Conservation (phyloP, 179 eudicot species). For the Camellia oleifera region DNA sequence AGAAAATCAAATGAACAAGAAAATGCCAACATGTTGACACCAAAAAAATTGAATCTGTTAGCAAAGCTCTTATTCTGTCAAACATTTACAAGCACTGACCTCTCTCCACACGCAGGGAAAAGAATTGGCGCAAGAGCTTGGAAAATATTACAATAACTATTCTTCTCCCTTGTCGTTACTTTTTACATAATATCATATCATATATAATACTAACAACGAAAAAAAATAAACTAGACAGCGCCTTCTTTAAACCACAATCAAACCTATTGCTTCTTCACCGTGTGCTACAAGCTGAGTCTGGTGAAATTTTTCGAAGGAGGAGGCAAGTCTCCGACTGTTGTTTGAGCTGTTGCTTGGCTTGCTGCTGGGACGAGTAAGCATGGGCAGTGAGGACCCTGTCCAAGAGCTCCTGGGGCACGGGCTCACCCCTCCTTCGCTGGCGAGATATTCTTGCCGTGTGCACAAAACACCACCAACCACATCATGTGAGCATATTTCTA, state of each 20-base stretch:
- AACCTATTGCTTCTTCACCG: background rate
- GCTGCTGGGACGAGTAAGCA: constrained; percentile 84
- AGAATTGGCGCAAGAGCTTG: constrained; percentile 16
- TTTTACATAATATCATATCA: constrained; percentile 13
- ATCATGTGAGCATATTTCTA: background rate
- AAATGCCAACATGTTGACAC: background rate
- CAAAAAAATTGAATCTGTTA: constrained; percentile 16
- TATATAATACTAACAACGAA: background rate
- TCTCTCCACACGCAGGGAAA: constrained; percentile 10
- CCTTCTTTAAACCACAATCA: background rate
- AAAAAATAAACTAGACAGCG: background rate
- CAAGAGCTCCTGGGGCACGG: constrained; percentile 86
- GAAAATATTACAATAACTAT: background rate
- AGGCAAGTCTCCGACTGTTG: constrained; percentile 58
- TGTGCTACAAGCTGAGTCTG: constrained; percentile 5
- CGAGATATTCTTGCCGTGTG: constrained; percentile 97
- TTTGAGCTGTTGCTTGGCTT: constrained; percentile 66
- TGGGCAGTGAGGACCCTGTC: constrained; percentile 86
- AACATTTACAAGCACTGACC: constrained; percentile 40
- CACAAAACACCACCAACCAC: constrained; percentile 21
- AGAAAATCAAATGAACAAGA: background rate
- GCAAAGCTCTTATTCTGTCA: constrained; percentile 42
- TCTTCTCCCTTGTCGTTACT: background rate
- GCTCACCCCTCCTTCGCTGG: constrained; percentile 97
- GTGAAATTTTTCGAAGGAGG: constrained; percentile 29